These are phyloP conservation scores for Pezicula radicicola DNA, from an alignment of 2,329 filamentous ascomycete genomes.

Conservation along the genomic window DNA sequence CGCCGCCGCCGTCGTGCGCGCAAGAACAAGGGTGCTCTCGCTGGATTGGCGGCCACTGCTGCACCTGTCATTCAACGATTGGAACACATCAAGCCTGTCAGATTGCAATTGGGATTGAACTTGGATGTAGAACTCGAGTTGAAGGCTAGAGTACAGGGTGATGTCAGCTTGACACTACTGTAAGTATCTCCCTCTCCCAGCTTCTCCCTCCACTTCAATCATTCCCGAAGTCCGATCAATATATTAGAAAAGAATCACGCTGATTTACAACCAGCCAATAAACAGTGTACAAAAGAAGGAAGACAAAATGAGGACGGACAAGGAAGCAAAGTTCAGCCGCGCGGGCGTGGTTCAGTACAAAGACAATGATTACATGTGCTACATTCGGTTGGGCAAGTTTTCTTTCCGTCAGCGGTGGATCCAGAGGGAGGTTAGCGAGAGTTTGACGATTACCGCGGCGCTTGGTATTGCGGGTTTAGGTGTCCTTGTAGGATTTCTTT, in stretches of 20 bases:
- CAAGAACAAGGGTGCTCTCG: constrained; percentile 1
- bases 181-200: constrained; percentile 1
- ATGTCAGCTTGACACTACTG: constrained; percentile 11
- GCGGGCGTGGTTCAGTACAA: constrained; percentile 4
- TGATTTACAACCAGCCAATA: constrained; percentile 7
- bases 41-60: not conserved
- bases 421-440: constrained; percentile 7
- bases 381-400: constrained; percentile 7
- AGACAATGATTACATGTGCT: constrained; percentile 3
- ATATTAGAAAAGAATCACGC: not conserved
- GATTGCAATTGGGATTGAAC: constrained; percentile 12
- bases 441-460: constrained; percentile 3
- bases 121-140: constrained; percentile 13
- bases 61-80: constrained; percentile 2
- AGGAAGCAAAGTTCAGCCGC: constrained; percentile 1
- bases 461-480: constrained; percentile 1
- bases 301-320: not conserved
- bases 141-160: constrained; percentile 12
- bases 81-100: constrained; percentile 7
- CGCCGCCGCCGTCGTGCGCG: constrained; percentile 1
- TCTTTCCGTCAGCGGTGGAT: constrained; percentile 8
- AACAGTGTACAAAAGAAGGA: constrained; percentile 8
- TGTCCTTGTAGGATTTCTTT: not conserved
- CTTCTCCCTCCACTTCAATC: not conserved
- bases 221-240: too few species aligned